Percentiles rank a stretch among this genome's conserved stretches.
Conservation (phyloP, 202 grass and related monocot species). For the Cymbopogon flexuosus region DNA sequence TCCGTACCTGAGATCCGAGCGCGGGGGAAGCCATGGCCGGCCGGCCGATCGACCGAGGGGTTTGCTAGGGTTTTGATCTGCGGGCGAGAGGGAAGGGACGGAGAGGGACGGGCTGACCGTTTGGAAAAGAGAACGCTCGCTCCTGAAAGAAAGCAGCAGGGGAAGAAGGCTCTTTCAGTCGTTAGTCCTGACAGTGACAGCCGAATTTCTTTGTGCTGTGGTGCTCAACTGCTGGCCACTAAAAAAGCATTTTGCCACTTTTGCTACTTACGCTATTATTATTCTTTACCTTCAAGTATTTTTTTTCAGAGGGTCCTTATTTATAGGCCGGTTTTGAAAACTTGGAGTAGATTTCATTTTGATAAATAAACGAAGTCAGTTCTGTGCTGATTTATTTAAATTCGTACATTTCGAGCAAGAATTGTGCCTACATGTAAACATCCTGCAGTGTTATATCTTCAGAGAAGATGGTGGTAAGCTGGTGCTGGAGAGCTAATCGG, state of each 20-base stretch:
- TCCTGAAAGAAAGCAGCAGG: not conserved
- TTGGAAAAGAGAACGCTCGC: not conserved
- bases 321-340: too few relatives aligned
- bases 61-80: constrained; percentile 43
- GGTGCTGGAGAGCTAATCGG: not conserved
- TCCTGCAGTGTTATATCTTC: too few relatives aligned
- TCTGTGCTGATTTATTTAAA: not conserved
- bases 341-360: too few relatives aligned
- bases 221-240: not conserved
- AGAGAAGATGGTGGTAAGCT: not conserved
- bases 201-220: not conserved
- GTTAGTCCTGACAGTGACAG: not conserved
- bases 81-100: not conserved
- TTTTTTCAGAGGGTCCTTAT: too few relatives aligned
- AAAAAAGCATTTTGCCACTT: not conserved
- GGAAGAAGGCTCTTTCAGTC: not conserved
- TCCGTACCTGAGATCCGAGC: constrained; percentile 58
- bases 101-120: not conserved
- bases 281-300: too few relatives aligned
- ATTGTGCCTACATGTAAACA: too few relatives aligned
- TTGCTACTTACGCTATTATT: too few relatives aligned
- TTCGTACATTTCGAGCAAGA: not conserved
- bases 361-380: too few relatives aligned
- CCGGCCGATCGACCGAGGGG: constrained; percentile 3
- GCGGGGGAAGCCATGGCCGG: constrained; percentile 49